Evolutionary conservation across 169 alveolate genomes (phyloP).

Genomic region (Plasmodium yoelii): DNA sequence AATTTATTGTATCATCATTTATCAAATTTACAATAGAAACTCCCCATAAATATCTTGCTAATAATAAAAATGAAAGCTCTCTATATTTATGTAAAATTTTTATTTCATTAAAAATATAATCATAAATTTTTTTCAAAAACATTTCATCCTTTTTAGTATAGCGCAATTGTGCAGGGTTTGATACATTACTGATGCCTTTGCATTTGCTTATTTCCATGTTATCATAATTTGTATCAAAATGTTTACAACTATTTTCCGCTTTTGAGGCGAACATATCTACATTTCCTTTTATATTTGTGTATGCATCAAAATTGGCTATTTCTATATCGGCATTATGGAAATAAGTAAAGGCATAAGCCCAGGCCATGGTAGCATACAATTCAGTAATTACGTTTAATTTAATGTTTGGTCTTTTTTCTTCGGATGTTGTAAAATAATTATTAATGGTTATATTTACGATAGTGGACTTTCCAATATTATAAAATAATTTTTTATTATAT

Average conservation of each 20-base stretch:
- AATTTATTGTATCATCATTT: slow-evolving; percentile 25
- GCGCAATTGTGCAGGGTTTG: too few relatives aligned
- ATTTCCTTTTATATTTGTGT: background rate
- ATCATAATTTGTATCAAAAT: background rate
- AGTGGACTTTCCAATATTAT: slow-evolving; percentile 29
- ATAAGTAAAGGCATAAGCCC: slow-evolving; percentile 77
- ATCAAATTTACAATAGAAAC: slow-evolving; percentile 45
- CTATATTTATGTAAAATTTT: slow-evolving; percentile 28
- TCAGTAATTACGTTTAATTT: slow-evolving; percentile 51
- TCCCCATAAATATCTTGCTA: slow-evolving; percentile 75
- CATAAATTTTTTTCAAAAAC: slow-evolving; percentile 38
- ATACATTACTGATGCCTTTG: background rate
- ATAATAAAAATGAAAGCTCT: slow-evolving; percentile 41
- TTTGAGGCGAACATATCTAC: too few relatives aligned
- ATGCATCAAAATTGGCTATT: background rate
- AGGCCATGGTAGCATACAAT: slow-evolving; percentile 71
- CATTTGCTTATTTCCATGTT: background rate
- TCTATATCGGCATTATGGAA: slow-evolving; percentile 6
- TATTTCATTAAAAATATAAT: slow-evolving; percentile 52
- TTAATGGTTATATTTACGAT: slow-evolving; percentile 24
- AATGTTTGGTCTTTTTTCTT: slow-evolving; percentile 8
- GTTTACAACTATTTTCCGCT: background rate
- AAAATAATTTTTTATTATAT: slow-evolving; percentile 41
- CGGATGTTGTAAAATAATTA: background rate
- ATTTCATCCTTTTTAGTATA: slow-evolving; percentile 19